phyloP scores from a whole-genome alignment of 2,329 filamentous ascomycete species.

The Neofusicoccum umdonicola region DNA sequence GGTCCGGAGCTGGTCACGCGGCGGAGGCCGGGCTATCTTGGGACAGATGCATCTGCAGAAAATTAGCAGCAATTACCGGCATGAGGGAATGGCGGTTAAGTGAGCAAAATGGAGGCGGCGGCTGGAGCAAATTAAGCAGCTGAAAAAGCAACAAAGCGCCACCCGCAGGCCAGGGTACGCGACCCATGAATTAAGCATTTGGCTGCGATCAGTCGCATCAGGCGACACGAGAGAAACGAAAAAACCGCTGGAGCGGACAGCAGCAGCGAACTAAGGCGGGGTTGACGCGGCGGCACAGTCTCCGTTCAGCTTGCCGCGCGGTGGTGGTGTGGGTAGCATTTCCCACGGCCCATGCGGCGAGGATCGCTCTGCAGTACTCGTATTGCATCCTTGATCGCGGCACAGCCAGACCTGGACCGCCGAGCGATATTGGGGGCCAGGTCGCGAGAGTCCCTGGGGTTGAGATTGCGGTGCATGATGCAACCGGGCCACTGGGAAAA shows the following conservation, averaged over 20 bases:
- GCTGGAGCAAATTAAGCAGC: not conserved
- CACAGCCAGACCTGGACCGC: not conserved
- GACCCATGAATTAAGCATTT: not conserved
- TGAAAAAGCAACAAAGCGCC: not conserved
- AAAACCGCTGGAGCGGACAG: not conserved
- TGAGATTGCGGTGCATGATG: not conserved
- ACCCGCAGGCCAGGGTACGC: not conserved
- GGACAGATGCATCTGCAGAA: no score
- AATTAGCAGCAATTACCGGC: no score
- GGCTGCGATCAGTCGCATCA: not conserved
- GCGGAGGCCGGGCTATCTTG: no score
- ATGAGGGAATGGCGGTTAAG: not conserved
- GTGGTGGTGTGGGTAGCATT: not conserved
- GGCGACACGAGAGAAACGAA: slow-evolving; percentile 1
- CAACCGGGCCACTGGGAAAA: not conserved
- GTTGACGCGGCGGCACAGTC: not conserved
- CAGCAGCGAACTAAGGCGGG: not conserved
- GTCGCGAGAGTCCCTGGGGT: not conserved
- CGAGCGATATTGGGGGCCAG: not conserved
- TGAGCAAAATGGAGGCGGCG: not conserved
- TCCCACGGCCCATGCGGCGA: not conserved
- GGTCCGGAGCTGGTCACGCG: no score
- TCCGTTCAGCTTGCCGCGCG: no score
- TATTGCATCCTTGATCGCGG: not conserved
- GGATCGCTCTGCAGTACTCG: not conserved